Conservation (phyloP, 768 basidiomycete genomes). For the Boletus sp. region DNA sequence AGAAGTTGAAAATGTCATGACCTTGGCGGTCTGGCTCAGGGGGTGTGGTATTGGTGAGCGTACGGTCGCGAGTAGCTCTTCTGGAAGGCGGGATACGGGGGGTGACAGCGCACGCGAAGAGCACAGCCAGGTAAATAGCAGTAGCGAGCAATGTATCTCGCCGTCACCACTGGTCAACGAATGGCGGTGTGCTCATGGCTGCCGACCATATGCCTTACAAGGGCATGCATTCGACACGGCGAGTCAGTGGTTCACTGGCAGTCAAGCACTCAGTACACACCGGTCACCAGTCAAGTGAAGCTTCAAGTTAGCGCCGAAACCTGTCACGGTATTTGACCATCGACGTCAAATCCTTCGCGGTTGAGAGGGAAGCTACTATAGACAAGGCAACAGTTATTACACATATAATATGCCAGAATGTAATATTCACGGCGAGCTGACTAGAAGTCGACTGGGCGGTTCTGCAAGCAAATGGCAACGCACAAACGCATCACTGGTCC, state of each 20-base stretch:
- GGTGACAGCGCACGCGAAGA: too few species aligned
- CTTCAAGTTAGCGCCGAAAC: background rate
- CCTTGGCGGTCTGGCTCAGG: too few species aligned
- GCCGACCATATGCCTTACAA: background rate
- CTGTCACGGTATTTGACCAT: background rate
- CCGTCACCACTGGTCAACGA: background rate
- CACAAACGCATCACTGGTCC: constrained; percentile 6
- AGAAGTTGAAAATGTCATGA: too few species aligned
- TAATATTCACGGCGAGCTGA: background rate
- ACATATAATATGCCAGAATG: background rate
- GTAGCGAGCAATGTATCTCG: too few species aligned
- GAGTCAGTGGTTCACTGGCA: background rate
- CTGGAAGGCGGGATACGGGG: too few species aligned
- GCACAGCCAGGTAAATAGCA: too few species aligned
- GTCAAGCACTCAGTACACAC: too few species aligned
- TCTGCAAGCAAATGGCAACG: background rate
- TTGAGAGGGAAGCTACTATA: background rate
- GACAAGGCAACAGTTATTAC: background rate
- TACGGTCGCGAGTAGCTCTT: too few species aligned
- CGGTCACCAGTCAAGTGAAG: too few species aligned
- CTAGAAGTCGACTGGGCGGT: background rate
- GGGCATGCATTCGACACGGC: background rate
- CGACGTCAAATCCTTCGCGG: background rate
- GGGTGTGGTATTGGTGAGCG: too few species aligned
- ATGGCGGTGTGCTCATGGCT: background rate